Percentiles rank a stretch among this genome's conserved stretches.
phyloP scores from a whole-genome alignment of 2,329 filamentous ascomycete genomes.

The Colletotrichum lini region DNA sequence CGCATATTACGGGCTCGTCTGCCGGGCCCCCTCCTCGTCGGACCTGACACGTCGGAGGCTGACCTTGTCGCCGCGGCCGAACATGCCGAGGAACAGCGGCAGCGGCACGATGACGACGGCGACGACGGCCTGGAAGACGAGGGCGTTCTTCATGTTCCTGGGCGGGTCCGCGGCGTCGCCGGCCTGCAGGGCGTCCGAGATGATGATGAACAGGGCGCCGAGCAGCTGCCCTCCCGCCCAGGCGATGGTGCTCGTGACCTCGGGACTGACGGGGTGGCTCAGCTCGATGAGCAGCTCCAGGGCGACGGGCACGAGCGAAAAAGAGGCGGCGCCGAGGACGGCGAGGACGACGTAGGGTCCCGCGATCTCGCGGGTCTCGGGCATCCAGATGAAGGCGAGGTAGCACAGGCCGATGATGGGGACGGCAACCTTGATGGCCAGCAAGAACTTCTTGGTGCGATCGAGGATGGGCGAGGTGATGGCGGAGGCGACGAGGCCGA shows the following conservation, averaged over 20 bases:
- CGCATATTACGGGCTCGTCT: not conserved
- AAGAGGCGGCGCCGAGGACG: slow-evolving; percentile 83
- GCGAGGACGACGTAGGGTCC: slow-evolving; percentile 84
- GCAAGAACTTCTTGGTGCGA: slow-evolving; percentile 83
- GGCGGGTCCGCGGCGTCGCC: slow-evolving; percentile 69
- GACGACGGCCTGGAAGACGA: slow-evolving; percentile 86
- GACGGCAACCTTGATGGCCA: slow-evolving; percentile 79
- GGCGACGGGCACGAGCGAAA: slow-evolving; percentile 85
- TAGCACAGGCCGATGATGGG: slow-evolving; percentile 82
- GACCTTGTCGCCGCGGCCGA: slow-evolving; percentile 72
- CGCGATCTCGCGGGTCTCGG: slow-evolving; percentile 62
- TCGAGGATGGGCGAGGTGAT: slow-evolving; percentile 87
- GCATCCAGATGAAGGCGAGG: slow-evolving; percentile 86
- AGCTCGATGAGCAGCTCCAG: slow-evolving; percentile 91
- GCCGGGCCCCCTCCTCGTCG: slow-evolving; percentile 49
- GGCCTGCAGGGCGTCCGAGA: slow-evolving; percentile 81
- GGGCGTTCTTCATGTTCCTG: slow-evolving; percentile 78
- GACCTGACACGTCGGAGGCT: slow-evolving; percentile 64
- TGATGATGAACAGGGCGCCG: slow-evolving; percentile 86
- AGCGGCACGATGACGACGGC: slow-evolving; percentile 75
- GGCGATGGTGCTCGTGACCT: slow-evolving; percentile 85
- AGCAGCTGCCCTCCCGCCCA: slow-evolving; percentile 91
- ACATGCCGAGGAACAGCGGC: slow-evolving; percentile 78
- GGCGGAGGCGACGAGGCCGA: slow-evolving; percentile 84
- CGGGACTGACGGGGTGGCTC: slow-evolving; percentile 88